These are phyloP conservation scores for Thraustochytrium striatum DNA, from an alignment of 352 stramenopile species.

Conservation along the genomic window DNA sequence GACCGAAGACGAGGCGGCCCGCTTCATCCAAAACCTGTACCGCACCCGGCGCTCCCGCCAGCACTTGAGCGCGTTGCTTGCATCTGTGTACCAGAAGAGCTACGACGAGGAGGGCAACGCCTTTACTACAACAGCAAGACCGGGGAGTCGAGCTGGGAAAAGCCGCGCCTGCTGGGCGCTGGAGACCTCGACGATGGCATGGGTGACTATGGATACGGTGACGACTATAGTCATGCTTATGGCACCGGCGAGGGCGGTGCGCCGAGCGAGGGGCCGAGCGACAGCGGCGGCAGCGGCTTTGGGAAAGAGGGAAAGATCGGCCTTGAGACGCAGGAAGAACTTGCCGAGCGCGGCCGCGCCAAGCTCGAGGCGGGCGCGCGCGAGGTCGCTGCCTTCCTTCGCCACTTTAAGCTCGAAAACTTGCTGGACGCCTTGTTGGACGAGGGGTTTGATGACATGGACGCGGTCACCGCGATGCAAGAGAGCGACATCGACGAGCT, in stretches of 20 bases:
- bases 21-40: conserved; percentile 38
- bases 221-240: too few relatives aligned
- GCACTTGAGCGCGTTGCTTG: background rate
- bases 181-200: conserved; percentile 31
- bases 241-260: too few relatives aligned
- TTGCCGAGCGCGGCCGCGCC: background rate
- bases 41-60: background rate
- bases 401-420: conserved; percentile 25
- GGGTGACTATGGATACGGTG: background rate
- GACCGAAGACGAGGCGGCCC: conserved; percentile 24
- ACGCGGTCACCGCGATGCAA: conserved; percentile 44
- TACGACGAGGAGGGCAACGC: conserved; percentile 42
- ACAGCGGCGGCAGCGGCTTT: too few relatives aligned
- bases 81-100: conserved; percentile 17
- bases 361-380: background rate
- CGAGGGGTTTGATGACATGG: conserved; percentile 53
- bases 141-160: conserved; percentile 32
- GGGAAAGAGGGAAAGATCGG: too few relatives aligned
- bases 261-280: background rate
- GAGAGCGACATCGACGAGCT: conserved; percentile 43
- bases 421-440: conserved; percentile 45
- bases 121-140: conserved; percentile 43
- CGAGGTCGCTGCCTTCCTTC: conserved; percentile 31
- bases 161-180: background rate
- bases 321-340: background rate